Conservation (phyloP, 2,329 filamentous ascomycete genomes). For the Chalara sp. region DNA sequence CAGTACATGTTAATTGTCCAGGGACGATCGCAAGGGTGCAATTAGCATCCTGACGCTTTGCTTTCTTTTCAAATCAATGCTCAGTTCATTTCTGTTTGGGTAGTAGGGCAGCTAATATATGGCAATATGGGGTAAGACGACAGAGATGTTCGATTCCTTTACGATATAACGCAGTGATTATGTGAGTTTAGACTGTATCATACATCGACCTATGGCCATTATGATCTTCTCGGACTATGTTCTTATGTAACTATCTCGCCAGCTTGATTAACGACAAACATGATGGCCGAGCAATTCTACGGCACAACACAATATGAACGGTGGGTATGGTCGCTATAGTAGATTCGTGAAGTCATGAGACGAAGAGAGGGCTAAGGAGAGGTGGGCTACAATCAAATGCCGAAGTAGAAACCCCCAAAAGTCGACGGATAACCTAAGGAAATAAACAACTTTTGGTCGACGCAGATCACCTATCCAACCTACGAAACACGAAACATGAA, state of each 20-base stretch:
- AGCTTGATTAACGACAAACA: constrained; percentile 11
- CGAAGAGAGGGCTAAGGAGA: constrained; percentile 21
- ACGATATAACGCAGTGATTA: too few species aligned
- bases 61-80: too few species aligned
- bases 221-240: constrained; percentile 8
- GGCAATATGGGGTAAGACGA: too few species aligned
- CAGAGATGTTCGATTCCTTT: too few species aligned
- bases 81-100: too few species aligned
- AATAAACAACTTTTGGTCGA: constrained; percentile 26
- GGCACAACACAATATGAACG: constrained; percentile 19
- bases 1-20: too few species aligned
- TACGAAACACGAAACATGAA: constrained; percentile 23
- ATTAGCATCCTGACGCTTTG: too few species aligned
- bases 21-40: too few species aligned
- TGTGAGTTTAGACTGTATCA: neutral
- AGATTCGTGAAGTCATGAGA: constrained; percentile 31
- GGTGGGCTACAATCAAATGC: neutral
- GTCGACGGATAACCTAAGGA: constrained; percentile 25
- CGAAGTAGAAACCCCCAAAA: constrained; percentile 13
- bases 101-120: too few species aligned
- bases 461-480: constrained; percentile 25
- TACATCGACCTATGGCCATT: constrained; percentile 9
- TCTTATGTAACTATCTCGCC: constrained; percentile 12
- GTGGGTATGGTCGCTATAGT: constrained; percentile 30
- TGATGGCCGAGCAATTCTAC: constrained; percentile 10